phyloP scores from a whole-genome alignment of 495 filamentous ascomycete species.

The Chaetomium cochliodes region DNA sequence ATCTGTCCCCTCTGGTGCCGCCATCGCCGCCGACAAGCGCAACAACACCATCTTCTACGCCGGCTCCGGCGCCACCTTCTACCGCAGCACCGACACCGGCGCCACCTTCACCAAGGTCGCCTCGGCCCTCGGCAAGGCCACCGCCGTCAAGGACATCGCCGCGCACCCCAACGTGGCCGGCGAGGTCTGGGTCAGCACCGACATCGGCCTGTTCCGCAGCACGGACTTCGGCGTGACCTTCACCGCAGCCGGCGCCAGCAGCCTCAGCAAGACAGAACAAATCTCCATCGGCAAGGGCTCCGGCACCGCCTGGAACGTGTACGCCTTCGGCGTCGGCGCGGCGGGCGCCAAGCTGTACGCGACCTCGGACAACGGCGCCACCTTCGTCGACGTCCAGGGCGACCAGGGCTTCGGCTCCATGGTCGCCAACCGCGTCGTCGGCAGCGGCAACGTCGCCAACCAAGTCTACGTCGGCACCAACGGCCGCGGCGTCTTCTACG shows the following conservation, averaged over 20 bases:
- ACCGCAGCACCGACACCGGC: constrained; percentile 48
- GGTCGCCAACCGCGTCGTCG: constrained; percentile 45
- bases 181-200: constrained; percentile 55
- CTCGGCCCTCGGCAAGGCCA: constrained; percentile 36
- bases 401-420: constrained; percentile 54
- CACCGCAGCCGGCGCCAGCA: constrained; percentile 35
- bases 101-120: constrained; percentile 43
- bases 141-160: constrained; percentile 47
- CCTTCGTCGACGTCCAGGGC: constrained; percentile 56
- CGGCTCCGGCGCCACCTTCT: constrained; percentile 46
- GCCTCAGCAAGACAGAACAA: constrained; percentile 44
- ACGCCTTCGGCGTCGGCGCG: constrained; percentile 50
- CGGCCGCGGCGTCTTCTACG: constrained; percentile 57
- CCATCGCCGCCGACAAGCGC: constrained; percentile 54
- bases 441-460: constrained; percentile 50
- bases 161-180: constrained; percentile 51
- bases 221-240: constrained; percentile 51
- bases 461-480: constrained; percentile 60
- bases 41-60: constrained; percentile 55
- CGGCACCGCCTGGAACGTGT: constrained; percentile 45
- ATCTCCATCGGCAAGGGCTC: constrained; percentile 47
- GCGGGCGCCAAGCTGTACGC: constrained; percentile 50
- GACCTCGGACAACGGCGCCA: constrained; percentile 47
- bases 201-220: constrained; percentile 53
- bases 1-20: constrained; percentile 45